Evolutionary conservation across 2,329 filamentous ascomycete species (phyloP).

Genomic region (Ophiocordyceps sinensis): DNA sequence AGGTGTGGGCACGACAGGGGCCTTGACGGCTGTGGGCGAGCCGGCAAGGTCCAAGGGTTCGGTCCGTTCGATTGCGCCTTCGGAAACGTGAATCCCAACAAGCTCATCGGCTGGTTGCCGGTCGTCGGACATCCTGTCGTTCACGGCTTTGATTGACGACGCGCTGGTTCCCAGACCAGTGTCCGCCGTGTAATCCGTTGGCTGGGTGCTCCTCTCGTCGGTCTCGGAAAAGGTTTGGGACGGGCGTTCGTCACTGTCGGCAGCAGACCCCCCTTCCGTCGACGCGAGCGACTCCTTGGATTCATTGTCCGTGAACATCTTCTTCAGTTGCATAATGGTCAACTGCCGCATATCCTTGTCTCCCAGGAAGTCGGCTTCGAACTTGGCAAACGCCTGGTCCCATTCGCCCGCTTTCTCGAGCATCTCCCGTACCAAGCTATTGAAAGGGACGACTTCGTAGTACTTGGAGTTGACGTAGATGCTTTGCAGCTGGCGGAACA

Average conservation of each 20-base stretch:
- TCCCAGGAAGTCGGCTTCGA: conserved; percentile 85
- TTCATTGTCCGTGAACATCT: conserved; percentile 86
- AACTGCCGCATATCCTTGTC: conserved; percentile 92
- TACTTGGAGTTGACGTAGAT: conserved; percentile 91
- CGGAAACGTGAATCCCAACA: conserved; percentile 14
- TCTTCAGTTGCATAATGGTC: conserved; percentile 82
- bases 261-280: conserved; percentile 49
- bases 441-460: conserved; percentile 92
- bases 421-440: conserved; percentile 75
- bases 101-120: conserved; percentile 12
- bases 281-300: conserved; percentile 61
- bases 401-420: conserved; percentile 87
- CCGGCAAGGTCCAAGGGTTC: conserved; percentile 35
- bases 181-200: conserved; percentile 22
- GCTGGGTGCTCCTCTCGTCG: conserved; percentile 31
- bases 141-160: conserved; percentile 9
- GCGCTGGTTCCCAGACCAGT: conserved; percentile 17
- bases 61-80: conserved; percentile 28
- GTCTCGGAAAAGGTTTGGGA: conserved; percentile 30
- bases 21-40: conserved; percentile 14
- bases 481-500: conserved; percentile 68
- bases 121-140: conserved; percentile 8
- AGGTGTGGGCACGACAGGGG: conserved; percentile 3
- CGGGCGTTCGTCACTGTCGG: conserved; percentile 32
- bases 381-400: conserved; percentile 81